These are phyloP conservation scores for Leucocoprinus leucothites DNA, from an alignment of 768 basidiomycete species.

Conservation along the genomic window DNA sequence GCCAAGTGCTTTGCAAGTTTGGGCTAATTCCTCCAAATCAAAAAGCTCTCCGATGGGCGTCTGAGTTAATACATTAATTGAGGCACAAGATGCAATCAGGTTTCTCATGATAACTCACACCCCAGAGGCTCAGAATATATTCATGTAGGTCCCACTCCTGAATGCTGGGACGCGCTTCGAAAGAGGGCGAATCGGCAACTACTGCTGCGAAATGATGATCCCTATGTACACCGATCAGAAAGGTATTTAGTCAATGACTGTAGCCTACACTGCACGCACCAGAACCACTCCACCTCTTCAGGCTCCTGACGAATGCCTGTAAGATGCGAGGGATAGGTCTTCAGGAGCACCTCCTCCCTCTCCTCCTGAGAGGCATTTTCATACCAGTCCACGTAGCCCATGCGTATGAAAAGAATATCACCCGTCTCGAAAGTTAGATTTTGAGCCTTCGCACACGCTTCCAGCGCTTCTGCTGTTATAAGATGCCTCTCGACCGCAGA, in stretches of 20 bases:
- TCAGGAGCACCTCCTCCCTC: not conserved
- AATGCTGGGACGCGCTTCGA: slow-evolving; percentile 21
- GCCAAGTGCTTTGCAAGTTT: slow-evolving; percentile 19
- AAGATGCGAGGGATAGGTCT: slow-evolving; percentile 5
- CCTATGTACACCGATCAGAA: slow-evolving; percentile 11
- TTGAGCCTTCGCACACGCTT: slow-evolving; percentile 20
- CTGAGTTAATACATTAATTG: slow-evolving; percentile 8
- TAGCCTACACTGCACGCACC: slow-evolving; percentile 11
- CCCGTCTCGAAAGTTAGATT: slow-evolving; percentile 19
- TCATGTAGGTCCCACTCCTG: slow-evolving; percentile 24
- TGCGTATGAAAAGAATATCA: slow-evolving; percentile 23
- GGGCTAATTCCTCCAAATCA: slow-evolving; percentile 22
- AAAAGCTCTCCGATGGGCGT: slow-evolving; percentile 25
- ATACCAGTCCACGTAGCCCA: slow-evolving; percentile 22
- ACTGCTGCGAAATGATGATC: slow-evolving; percentile 24
- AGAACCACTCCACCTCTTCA: slow-evolving; percentile 23
- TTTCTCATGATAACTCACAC: slow-evolving; percentile 15
- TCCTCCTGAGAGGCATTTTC: slow-evolving; percentile 21
- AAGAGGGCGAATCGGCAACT: slow-evolving; percentile 22
- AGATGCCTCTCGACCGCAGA: slow-evolving; percentile 15
- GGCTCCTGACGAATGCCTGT: slow-evolving; percentile 18
- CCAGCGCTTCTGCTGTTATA: slow-evolving; percentile 18
- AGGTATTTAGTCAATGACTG: not conserved
- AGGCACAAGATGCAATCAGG: not conserved
- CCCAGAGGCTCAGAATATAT: slow-evolving; percentile 23